Evolutionary conservation across 495 filamentous ascomycete species (phyloP).

Genomic region (Penicillium nucicola): DNA sequence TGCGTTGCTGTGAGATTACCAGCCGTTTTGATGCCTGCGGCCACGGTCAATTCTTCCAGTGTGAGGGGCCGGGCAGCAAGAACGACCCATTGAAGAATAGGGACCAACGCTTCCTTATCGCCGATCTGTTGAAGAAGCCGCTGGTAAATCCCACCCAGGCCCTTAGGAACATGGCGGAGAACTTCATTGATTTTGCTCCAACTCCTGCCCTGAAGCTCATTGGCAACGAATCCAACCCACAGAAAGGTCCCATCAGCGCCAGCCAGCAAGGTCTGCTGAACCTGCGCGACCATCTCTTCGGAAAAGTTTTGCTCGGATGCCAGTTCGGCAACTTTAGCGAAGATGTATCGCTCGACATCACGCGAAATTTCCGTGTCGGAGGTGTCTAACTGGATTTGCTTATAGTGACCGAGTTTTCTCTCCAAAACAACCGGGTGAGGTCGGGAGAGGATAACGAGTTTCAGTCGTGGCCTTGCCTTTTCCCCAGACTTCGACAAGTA

Average conservation of each 20-base stretch:
- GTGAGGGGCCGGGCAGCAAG: constrained; percentile 22
- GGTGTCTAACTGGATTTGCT: constrained; percentile 21
- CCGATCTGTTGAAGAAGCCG: constrained; percentile 18
- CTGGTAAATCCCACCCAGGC: constrained; percentile 18
- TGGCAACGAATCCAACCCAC: constrained; percentile 42
- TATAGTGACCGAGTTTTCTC: constrained; percentile 8
- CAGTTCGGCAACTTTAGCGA: constrained; percentile 34
- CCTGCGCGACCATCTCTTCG: constrained; percentile 13
- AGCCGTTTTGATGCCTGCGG: constrained; percentile 5
- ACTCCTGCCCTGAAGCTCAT: constrained; percentile 30
- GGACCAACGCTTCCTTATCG: constrained; percentile 14
- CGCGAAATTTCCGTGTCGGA: constrained; percentile 23
- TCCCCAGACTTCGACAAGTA: constrained; percentile 2
- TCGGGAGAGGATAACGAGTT: constrained; percentile 36
- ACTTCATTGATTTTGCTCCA: constrained; percentile 13
- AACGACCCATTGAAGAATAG: constrained; percentile 25
- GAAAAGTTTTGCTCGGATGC: constrained; percentile 17
- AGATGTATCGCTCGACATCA: constrained; percentile 36
- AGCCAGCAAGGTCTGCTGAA: constrained; percentile 27
- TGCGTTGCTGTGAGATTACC: constrained; percentile 4
- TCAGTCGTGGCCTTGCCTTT: constrained; percentile 18
- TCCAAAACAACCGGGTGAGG: constrained; percentile 28
- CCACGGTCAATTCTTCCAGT: constrained; percentile 19
- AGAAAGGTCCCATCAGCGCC: constrained; percentile 44
- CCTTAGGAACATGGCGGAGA: constrained; percentile 13